Base-by-base conservation (phyloP, 2,329 filamentous ascomycete species). In the Trematosphaeria pertusa region DNA sequence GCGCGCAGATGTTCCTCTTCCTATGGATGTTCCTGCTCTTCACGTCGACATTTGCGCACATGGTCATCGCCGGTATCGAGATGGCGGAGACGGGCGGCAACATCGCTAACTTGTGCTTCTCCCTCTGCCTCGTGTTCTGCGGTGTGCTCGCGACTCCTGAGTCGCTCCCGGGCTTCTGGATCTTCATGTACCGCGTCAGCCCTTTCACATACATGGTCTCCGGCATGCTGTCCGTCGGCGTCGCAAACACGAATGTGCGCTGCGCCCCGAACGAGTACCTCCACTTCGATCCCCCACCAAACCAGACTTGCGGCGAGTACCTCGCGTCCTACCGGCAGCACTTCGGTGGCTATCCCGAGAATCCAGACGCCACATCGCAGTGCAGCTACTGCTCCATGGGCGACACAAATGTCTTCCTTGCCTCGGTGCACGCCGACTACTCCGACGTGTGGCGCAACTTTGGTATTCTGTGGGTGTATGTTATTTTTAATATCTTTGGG, bases 201-300 rank as follows among this genome's bases (percentile, higher is more conserved):
- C 91, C 91, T 0, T 88, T 96, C 59, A 92, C 88, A 0, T 96
- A 96, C 67, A 75, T 94, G 12, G 83, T 93, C 19, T 81, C 81
- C 8, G 88, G 86, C 17, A 85, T 96, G 75, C 70, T 93, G 0
- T 81, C 86, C 0, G 82, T 82, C 0, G 89, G 83, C 3, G 75
- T 96, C 4, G 87, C 88, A 31, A 86, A 87, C 59, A 83, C 83
- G 0, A 37, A 73, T 0, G 84, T 93, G 22, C 57, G 67, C 0
- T 96, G 91, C 69, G 83, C 88, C 0, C 54, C 68, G 5, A 88
- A 87, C 64, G 91, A 96, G 68, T 79, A 83, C 50, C 76, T 89
- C 17, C 66, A 73, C n/a, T 87, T 96, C 62, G 69, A 82, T 8
- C 86, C 90, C 0, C 78, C 82, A 0, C 20, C 74, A 0, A 82